phyloP scores from a whole-genome alignment of 768 basidiomycete genomes.

The Phaeotremella fagi region DNA sequence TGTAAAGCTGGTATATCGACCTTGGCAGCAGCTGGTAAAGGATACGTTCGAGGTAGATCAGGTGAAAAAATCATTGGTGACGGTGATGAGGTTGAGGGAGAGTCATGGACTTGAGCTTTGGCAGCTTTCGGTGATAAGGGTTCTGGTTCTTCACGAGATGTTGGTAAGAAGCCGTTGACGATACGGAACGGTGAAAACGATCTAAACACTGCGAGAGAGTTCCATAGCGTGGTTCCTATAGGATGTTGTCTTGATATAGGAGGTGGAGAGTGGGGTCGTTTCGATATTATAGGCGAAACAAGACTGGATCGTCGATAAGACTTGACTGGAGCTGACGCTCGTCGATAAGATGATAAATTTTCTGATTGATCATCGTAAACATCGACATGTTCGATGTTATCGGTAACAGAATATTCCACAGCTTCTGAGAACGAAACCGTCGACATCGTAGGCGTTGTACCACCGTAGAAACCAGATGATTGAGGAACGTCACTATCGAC shows the following conservation, averaged over 20 bases:
- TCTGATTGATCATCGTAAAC: constrained; percentile 24
- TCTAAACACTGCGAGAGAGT: constrained; percentile 26
- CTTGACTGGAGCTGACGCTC: constrained; percentile 3
- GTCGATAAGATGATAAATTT: constrained; percentile 10
- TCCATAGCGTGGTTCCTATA: constrained; percentile 28
- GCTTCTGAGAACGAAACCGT: constrained; percentile 39
- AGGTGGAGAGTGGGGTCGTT: background rate
- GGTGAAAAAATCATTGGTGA: background rate
- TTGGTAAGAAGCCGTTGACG: background rate
- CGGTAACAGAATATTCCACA: constrained; percentile 24
- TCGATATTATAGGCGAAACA: background rate
- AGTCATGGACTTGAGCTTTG: background rate
- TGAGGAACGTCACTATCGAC: background rate
- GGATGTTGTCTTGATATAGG: background rate
- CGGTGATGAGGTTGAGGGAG: background rate
- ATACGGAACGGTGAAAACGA: constrained; percentile 36
- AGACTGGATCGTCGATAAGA: background rate
- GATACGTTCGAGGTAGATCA: background rate
- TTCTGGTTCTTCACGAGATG: background rate
- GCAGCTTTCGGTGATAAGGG: background rate
- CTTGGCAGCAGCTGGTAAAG: background rate
- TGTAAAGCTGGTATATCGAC: background rate
- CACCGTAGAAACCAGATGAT: constrained; percentile 10
- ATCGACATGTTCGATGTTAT: constrained; percentile 22
- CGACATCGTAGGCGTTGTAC: constrained; percentile 37